Evolutionary conservation across 371 early-diverging fungal species (phyloP), one percentile per base, ranked within the genome.

Genomic region (Mucor racemosus): DNA sequence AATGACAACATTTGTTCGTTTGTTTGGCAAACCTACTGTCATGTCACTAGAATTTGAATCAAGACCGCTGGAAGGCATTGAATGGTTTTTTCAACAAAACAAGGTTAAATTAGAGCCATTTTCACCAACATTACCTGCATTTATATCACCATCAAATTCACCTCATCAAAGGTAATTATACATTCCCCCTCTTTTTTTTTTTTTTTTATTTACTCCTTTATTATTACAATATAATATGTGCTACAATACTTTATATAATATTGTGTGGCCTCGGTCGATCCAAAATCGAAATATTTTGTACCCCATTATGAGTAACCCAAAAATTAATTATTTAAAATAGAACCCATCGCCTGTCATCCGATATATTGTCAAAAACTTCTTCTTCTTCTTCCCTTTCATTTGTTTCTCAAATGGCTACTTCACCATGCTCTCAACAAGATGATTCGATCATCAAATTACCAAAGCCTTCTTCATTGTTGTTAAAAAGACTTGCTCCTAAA

Each of bases 401-500:
- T 31, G 36, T 56, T 15, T 21, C 46, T 31, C 39, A 39, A n/a
- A 17, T 21, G 38, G 14, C 21, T 15, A 50, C n/a, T 14, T 21
- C 41, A 26, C 7, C 58, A 14, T 4, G 19, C 13, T 11, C 15
- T 19, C 21, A 44, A 35, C 34, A 44, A 44, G 48, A 68, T n/a
- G 41, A 67, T 0, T 9, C 19, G 10, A 26, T 19, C n/a, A 70
- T 63, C 17, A 40, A 40, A 58, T 48, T 66, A 35, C 78, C 77
- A 15, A 81, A 75, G 38, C 77, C 81, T 9, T 81, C 81, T 38
- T 72, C 75, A 34, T 68, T 82, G n/a, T 63, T 82, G 34, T 65
- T 74, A n/a, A 78, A 78, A 34, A 75, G 83, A n/a, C 53, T 80
- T 14, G 76, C 80, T 14, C 79, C 76, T 10, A 74, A 69, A 55